phyloP scores from a whole-genome alignment of 1,284 basidiomycete genomes.

The Fomitiporia mediterranea region DNA sequence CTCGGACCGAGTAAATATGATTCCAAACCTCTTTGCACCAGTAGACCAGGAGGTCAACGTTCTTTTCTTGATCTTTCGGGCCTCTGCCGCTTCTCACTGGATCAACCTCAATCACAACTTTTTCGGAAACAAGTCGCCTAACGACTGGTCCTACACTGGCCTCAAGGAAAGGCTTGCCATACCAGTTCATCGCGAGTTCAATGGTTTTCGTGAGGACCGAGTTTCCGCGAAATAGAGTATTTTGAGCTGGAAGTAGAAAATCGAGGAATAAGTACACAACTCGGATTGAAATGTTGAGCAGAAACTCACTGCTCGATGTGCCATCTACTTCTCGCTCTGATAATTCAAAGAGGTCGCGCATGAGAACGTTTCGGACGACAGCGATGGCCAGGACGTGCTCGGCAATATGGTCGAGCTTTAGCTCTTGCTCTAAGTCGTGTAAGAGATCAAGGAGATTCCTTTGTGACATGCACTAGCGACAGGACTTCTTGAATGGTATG shows the following conservation, averaged over 20 bases:
- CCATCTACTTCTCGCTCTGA: conserved; percentile 65
- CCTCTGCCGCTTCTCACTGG: conserved; percentile 57
- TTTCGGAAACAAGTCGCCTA: conserved; percentile 63
- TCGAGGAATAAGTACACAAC: not conserved
- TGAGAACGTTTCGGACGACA: conserved; percentile 54
- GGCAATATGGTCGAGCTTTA: conserved; percentile 58
- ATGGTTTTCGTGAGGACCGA: conserved; percentile 77
- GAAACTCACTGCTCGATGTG: conserved; percentile 34
- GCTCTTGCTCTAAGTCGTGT: conserved; percentile 58
- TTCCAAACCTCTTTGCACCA: conserved; percentile 80
- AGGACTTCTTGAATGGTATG: not conserved
- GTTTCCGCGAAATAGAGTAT: conserved; percentile 75
- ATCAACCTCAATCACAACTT: conserved; percentile 75
- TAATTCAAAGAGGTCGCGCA: conserved; percentile 63
- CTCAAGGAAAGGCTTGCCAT: conserved; percentile 72
- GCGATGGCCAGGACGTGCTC: conserved; percentile 63
- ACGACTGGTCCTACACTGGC: conserved; percentile 67
- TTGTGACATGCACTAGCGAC: conserved; percentile 8
- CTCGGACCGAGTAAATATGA: conserved; percentile 66
- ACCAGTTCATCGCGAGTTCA: conserved; percentile 71
- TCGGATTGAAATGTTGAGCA: not conserved
- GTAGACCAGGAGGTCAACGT: conserved; percentile 50
- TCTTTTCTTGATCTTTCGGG: conserved; percentile 57
- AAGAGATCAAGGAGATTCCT: conserved; percentile 72
- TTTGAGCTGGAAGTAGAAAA: conserved; percentile 43